Base-by-base conservation (phyloP, 2,329 filamentous ascomycete genomes). In the Cyclaneusma minus region DNA sequence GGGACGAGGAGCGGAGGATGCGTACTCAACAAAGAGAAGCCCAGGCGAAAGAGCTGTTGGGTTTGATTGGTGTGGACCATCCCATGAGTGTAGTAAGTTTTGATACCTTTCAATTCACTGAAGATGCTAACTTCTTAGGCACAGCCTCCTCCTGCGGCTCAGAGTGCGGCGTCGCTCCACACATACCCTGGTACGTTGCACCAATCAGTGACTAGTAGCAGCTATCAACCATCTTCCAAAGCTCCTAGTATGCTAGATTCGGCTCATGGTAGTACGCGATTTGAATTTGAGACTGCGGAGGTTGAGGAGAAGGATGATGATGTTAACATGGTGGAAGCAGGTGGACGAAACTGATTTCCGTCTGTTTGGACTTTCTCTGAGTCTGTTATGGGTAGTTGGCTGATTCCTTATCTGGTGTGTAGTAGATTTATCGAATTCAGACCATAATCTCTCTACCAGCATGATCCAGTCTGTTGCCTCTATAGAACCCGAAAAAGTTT, bases 261-360 rank as follows among this genome's bases (percentile, higher is more conserved):
- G 7, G 16, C 33, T 30, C 28, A 19, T 11, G 22, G 32, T 15
- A 30, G 28, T 29, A 24, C 32, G 19, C 28, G 22, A 13, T 36
- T 37, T 31, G 35, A 40, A 18, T 39, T 40, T 26, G 38, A 42
- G 20, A 28, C 29, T 14, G 35, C 36, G 19, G 39, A 44, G 29
- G 36, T 42, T 19, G 34, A 36, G 21, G 43, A 44, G 27, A 39
- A 30, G 30, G 40, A 40, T 25, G 31, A 23, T 24, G 38, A 40
- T 25, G 31, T 24, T 24, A 37, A 38, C 20, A 36, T 46, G 34
- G 34, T 33, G 21, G 28, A 28, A 6, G 21, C 11, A 27, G 31
- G 29, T 29, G 35, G 36, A 35, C 21, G 27, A 36, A 39, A 42
- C 44, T 48, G 43, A 48, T 48, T 36, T 21, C 15, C n/a, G n/a